Evolutionary conservation across 2,329 filamentous ascomycete genomes (phyloP).

Genomic region (Phoma sp.): DNA sequence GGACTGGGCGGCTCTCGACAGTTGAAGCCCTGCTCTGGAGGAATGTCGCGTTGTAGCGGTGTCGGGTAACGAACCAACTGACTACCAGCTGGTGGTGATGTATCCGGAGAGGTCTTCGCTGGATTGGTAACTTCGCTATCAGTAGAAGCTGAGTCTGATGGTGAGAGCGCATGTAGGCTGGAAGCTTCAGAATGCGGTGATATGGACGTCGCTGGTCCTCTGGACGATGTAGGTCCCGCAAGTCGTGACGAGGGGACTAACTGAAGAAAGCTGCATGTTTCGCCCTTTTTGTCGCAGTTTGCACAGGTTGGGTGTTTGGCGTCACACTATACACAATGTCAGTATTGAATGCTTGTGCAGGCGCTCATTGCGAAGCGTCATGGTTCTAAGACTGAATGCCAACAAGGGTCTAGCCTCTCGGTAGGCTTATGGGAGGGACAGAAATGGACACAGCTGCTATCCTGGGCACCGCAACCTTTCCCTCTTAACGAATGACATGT

Average conservation of each 20-base stretch:
- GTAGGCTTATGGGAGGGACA: not conserved
- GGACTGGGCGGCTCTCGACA: not conserved
- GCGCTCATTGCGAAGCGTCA: not conserved
- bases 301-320: conserved; percentile 40
- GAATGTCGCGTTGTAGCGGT: conserved; percentile 20
- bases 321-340: conserved; percentile 40
- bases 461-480: no score
- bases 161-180: conserved; percentile 17
- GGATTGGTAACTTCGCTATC: not conserved
- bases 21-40: conserved; percentile 4
- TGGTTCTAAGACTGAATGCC: not conserved
- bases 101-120: not conserved
- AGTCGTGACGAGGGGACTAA: conserved; percentile 43
- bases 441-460: not conserved
- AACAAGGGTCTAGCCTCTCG: not conserved
- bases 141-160: not conserved
- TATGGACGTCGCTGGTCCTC: conserved; percentile 13
- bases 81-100: conserved; percentile 6
- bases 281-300: conserved; percentile 43
- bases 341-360: conserved; percentile 12
- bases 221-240: conserved; percentile 13
- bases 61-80: conserved; percentile 6
- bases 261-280: conserved; percentile 44
- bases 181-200: conserved; percentile 11
- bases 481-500: not conserved